A percentile compares a stretch with the other conserved stretches of the same genome.
These are phyloP conservation scores for Hypoxylon sp. DNA, from an alignment of 2,329 filamentous ascomycete species.

Conservation along the genomic window DNA sequence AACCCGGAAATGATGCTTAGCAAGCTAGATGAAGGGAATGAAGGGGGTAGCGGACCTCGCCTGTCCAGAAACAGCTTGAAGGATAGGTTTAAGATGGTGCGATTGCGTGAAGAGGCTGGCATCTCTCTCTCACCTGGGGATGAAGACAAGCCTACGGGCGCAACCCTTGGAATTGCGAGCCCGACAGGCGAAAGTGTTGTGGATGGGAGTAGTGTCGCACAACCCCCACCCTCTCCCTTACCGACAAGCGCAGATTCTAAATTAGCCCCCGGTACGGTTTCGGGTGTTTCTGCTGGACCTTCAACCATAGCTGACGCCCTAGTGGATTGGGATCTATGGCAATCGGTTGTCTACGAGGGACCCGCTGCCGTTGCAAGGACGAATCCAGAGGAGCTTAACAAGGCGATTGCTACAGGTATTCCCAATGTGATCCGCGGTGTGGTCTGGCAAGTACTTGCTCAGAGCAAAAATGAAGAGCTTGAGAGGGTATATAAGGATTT, in stretches of 20 bases:
- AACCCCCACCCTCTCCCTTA: conserved; percentile 56
- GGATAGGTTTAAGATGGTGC: conserved; percentile 80
- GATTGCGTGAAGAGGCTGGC: conserved; percentile 76
- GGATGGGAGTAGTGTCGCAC: conserved; percentile 39
- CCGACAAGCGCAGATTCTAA: conserved; percentile 72
- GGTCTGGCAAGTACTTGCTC: conserved; percentile 96
- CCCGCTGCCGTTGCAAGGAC: conserved; percentile 87
- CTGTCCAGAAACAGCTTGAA: conserved; percentile 71
- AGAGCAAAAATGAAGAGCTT: conserved; percentile 92
- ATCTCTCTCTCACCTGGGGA: conserved; percentile 62
- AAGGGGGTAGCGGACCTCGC: conserved; percentile 56
- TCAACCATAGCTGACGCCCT: conserved; percentile 74
- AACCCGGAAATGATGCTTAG: conserved; percentile 83
- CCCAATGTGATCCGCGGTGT: conserved; percentile 96
- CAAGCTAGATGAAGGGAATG: conserved; percentile 76
- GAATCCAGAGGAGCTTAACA: conserved; percentile 88
- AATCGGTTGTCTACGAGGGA: conserved; percentile 93
- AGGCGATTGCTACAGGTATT: conserved; percentile 91
- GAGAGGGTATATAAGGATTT: conserved; percentile 88
- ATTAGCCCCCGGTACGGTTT: conserved; percentile 84
- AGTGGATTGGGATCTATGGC: conserved; percentile 99
- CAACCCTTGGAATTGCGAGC: conserved; percentile 37
- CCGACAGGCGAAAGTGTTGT: conserved; percentile 41
- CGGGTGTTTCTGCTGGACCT: conserved; percentile 79
- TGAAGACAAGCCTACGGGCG: conserved; percentile 57